Percentiles rank a stretch among this genome's conserved stretches.
These are phyloP conservation scores for Yarrowia keelungensis DNA, from an alignment of 805 yeast genomes.

Conservation along the genomic window DNA sequence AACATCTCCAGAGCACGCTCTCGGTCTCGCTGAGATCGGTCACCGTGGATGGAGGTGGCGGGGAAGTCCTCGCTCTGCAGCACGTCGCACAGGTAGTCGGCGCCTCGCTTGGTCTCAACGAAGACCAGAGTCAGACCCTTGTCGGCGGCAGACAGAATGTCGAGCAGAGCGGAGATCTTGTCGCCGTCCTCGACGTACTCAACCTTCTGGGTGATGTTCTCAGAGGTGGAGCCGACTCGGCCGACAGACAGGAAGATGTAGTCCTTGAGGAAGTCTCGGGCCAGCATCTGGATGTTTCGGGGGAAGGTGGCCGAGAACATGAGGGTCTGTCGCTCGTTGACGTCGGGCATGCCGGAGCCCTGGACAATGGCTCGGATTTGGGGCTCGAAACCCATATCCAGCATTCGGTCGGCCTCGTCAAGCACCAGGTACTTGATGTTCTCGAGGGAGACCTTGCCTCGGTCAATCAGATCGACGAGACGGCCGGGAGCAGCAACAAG, in stretches of 20 bases:
- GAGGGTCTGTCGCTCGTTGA: conserved; percentile 89
- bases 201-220: conserved; percentile 94
- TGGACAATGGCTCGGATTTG: conserved; percentile 98
- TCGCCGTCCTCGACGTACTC: conserved; percentile 92
- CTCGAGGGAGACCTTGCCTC: conserved; percentile 88
- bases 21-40: conserved; percentile 97
- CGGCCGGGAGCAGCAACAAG: conserved; percentile 99
- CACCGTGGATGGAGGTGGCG: conserved; percentile 99
- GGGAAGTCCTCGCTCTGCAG: conserved; percentile 88
- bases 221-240: conserved; percentile 98
- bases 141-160: conserved; percentile 82
- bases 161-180: conserved; percentile 88
- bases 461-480: conserved; percentile 91
- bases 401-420: conserved; percentile 99
- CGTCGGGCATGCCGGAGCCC: conserved; percentile 97
- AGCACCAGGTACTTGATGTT: conserved; percentile 92
- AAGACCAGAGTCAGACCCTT: conserved; percentile 89
- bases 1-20: conserved; percentile 95
- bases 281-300: conserved; percentile 93
- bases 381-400: conserved; percentile 99
- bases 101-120: conserved; percentile 99
- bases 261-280: conserved; percentile 94
- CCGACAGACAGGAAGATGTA: conserved; percentile 97
- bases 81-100: conserved; percentile 93
- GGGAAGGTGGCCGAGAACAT: conserved; percentile 99